A percentile compares a stretch with the other conserved stretches of the same genome.
These are phyloP conservation scores for Ambrosia hybrid DNA, from an alignment of 140 eudicot species.

Conservation along the genomic window DNA sequence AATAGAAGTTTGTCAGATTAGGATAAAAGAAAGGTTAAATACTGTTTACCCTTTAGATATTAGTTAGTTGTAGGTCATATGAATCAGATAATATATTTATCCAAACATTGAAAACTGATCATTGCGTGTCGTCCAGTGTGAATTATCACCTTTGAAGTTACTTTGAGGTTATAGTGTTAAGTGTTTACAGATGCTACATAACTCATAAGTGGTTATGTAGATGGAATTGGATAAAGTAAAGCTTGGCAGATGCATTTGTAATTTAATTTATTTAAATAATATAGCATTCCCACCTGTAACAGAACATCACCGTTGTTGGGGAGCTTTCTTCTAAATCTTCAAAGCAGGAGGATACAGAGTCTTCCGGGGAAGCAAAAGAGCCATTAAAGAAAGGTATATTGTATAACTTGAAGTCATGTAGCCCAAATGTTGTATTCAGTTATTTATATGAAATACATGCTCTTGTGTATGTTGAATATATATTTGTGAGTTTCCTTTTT, in stretches of 20 bases:
- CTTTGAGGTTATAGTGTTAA: too few relatives aligned
- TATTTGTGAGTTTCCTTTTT: too few relatives aligned
- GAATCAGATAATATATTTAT: too few relatives aligned
- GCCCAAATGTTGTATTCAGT: background rate
- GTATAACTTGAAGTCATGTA: background rate
- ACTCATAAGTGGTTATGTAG: too few relatives aligned
- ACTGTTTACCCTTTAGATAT: background rate
- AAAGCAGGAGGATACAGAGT: slow-evolving; percentile 47
- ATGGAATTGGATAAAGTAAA: too few relatives aligned
- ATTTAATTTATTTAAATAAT: background rate
- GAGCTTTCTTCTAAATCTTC: slow-evolving; percentile 64
- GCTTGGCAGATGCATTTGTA: too few relatives aligned
- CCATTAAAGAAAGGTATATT: slow-evolving; percentile 74
- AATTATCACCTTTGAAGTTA: too few relatives aligned
- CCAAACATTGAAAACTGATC: too few relatives aligned
- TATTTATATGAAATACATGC: slow-evolving; percentile 4
- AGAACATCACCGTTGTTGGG: slow-evolving; percentile 75
- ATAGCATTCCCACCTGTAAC: slow-evolving; percentile 25
- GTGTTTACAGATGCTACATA: too few relatives aligned
- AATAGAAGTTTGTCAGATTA: background rate
- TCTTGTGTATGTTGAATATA: slow-evolving; percentile 7
- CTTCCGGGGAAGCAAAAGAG: slow-evolving; percentile 51
- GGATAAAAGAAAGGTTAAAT: background rate
- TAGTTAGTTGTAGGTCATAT: too few relatives aligned
- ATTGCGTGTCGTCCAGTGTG: too few relatives aligned